Conservation (phyloP, 257 asterid genomes). For the Solanum bulbocastanum region DNA sequence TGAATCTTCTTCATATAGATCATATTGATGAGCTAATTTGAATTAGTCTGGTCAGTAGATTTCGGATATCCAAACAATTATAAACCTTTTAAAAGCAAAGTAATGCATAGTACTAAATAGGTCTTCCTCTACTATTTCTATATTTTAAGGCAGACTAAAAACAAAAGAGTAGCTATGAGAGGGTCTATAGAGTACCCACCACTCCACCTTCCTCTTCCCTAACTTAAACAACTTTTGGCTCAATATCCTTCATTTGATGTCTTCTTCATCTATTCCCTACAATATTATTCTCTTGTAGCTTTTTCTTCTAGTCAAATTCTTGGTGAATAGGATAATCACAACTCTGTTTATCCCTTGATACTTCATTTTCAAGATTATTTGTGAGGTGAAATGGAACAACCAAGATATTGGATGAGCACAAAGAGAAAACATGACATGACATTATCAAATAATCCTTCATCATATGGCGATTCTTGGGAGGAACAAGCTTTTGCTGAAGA, state of each 20-base stretch:
- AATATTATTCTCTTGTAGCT: background rate
- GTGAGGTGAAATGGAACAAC: conserved; percentile 38
- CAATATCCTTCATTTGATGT: conserved; percentile 16
- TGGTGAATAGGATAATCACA: background rate
- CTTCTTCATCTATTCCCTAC: conserved; percentile 15
- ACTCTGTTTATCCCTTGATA: background rate
- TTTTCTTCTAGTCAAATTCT: background rate
- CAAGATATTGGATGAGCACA: conserved; percentile 63
- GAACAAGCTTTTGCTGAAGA: conserved; percentile 95
- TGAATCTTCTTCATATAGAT: background rate
- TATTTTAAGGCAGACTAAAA: conserved; percentile 20
- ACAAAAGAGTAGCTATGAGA: conserved; percentile 54
- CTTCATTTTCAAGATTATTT: background rate
- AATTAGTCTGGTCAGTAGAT: background rate
- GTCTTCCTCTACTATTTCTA: background rate
- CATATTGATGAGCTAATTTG: background rate
- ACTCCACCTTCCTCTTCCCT: conserved; percentile 35
- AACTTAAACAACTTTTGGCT: conserved; percentile 10
- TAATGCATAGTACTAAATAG: background rate
- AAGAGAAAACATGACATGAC: conserved; percentile 35
- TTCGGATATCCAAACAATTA: background rate
- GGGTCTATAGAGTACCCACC: conserved; percentile 48
- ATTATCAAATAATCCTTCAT: conserved; percentile 4
- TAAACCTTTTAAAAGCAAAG: background rate
- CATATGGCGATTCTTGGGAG: conserved; percentile 73